Evolutionary conservation across 2,329 filamentous ascomycete species (phyloP).

Genomic region (Coniella lustricola): DNA sequence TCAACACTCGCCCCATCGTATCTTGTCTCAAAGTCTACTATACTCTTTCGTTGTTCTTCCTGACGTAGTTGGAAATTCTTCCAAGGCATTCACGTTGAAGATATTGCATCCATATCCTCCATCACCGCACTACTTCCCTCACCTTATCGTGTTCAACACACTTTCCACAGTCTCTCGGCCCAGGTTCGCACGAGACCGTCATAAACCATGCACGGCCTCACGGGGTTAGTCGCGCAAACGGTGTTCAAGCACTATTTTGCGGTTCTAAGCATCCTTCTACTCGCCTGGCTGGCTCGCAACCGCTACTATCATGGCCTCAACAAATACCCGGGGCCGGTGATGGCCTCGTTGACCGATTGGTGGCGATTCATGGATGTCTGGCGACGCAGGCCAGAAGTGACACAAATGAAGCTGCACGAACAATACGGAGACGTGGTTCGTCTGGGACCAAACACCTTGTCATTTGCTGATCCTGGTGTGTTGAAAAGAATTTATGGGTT

Average conservation of each 20-base stretch:
- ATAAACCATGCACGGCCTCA: conserved; percentile 21
- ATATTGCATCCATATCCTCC: too few species aligned
- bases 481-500: conserved; percentile 51
- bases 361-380: conserved; percentile 69
- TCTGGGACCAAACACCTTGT: conserved; percentile 31
- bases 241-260: conserved; percentile 37
- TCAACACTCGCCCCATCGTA: background rate
- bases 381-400: conserved; percentile 57
- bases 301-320: conserved; percentile 52
- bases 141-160: too few species aligned
- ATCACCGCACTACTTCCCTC: too few species aligned
- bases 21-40: background rate
- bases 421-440: conserved; percentile 33
- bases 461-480: conserved; percentile 24
- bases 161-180: too few species aligned
- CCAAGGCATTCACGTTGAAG: too few species aligned
- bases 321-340: conserved; percentile 64
- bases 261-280: conserved; percentile 26
- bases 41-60: background rate
- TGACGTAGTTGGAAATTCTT: too few species aligned
- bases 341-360: conserved; percentile 63
- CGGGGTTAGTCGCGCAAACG: conserved; percentile 28
- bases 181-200: too few species aligned
- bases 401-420: conserved; percentile 50
- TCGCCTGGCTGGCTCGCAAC: conserved; percentile 40